Evolutionary conservation across 208 protist species (phyloP), one percentile per base, ranked within the genome.

Genomic region (Herpetomonas samuelpessoai): DNA sequence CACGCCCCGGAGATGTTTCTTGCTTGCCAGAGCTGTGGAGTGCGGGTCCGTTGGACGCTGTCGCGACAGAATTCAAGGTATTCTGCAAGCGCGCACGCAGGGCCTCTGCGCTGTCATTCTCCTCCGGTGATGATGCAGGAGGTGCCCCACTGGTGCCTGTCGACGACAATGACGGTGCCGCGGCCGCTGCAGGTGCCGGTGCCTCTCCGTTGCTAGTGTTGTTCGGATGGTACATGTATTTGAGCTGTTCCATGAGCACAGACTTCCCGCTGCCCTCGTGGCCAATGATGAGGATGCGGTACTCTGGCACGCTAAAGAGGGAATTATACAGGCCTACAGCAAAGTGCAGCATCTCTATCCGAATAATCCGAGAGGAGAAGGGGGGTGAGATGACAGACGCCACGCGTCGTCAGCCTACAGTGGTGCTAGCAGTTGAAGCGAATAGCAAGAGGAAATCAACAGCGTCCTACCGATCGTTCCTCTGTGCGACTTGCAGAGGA

Each of bases 181-280:
- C 18, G n/a, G 6, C 54, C 26, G 16, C 47, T 6, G 29, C 31
- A 10, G 38, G 22, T 6, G 25, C 46, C 2, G 49, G 31, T 2
- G 44, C 55, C n/a, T 63, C 55, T 14, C 44, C 49, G 16, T 35
- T 28, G 96, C 88, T 26, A 86, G 62, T 68, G 96, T 68, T 68
- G 9, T 57, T 28, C 9, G 68, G 59, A 18, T 41, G 62, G 70
- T 92, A 91, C 57, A 84, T 86, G 50, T 77, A 90, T 68, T 99
- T 99, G 16, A 99, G 59, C 74, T 99, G 97, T 79, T 99, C 99
- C 2, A 99, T 74, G 50, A 99, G 88, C n/a, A 96, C 98, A 25
- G 98, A 99, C 76, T 99, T 99, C 38, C 98, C 98, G 10, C 88
- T 88, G n/a, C 84, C 86, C 71, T 99, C 97, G 25, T 93, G 74